Conservation (phyloP, 768 basidiomycete genomes). For the Trametes meyenii region DNA sequence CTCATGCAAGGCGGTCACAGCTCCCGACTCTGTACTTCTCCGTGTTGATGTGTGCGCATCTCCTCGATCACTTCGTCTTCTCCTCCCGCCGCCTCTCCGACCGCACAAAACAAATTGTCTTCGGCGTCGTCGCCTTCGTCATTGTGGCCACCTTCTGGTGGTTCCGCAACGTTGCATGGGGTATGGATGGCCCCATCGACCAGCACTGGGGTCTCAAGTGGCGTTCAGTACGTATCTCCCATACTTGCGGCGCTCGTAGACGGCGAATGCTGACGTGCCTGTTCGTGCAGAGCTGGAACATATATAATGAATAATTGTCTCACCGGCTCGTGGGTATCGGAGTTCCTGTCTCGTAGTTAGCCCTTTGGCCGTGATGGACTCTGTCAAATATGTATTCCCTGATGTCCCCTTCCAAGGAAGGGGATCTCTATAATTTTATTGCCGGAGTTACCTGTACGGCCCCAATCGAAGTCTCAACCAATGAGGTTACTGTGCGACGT, state of each 20-base stretch:
- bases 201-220: slow-evolving; percentile 80
- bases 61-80: slow-evolving; percentile 94
- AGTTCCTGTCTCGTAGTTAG: slow-evolving; percentile 11
- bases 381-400: slow-evolving; percentile 19
- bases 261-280: neutral
- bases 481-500: neutral
- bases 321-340: slow-evolving; percentile 10
- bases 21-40: slow-evolving; percentile 97
- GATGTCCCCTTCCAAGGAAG: neutral
- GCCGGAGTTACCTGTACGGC: neutral
- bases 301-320: slow-evolving; percentile 35
- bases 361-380: slow-evolving; percentile 16
- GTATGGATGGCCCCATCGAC: slow-evolving; percentile 85
- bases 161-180: slow-evolving; percentile 90
- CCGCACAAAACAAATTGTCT: slow-evolving; percentile 71
- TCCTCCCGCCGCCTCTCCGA: slow-evolving; percentile 63
- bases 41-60: slow-evolving; percentile 86
- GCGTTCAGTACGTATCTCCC: slow-evolving; percentile 56
- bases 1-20: slow-evolving; percentile 40
- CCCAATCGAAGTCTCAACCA: too few species aligned
- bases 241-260: neutral
- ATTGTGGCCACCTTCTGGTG: slow-evolving; percentile 91
- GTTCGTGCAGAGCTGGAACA: slow-evolving; percentile 38
- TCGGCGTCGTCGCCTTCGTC: slow-evolving; percentile 57
- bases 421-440: slow-evolving; percentile 7